Base-by-base conservation (phyloP, 2,329 filamentous ascomycete species). In the Exophiala calicioides region DNA sequence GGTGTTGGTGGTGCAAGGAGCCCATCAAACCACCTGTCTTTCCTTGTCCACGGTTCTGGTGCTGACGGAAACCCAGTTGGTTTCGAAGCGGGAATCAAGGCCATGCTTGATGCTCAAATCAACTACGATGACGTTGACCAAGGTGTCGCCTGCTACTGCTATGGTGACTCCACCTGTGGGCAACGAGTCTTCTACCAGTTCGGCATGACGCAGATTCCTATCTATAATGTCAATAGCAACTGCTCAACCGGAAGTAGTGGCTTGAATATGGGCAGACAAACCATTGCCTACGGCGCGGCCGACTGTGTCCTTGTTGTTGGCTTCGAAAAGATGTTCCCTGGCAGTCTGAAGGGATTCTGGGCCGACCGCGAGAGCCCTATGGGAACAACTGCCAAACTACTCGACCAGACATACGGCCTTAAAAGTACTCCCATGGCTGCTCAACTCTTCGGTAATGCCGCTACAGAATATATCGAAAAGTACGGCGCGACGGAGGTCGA, bases 181-280 rank as follows among this genome's bases (percentile, higher is more conserved):
- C 91, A 97, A 76, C 85, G 91, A 57, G 90, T 97, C 63, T 96
- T 97, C 73, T 97, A 97, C 73, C 91, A 97, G 72, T 96, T 97
- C 68, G 93, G 91, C 74, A 90, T 97, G 85, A 96, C 90, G 32
- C 79, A 86, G 64, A 96, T 97, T 60, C 91, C 91, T 62, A 89
- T 97, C 66, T 90, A 94, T 77, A 97, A 97, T 65, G 89, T 95
- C 64, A 97, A 96, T 80, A 97, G 97, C 78, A 96, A 96, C 76
- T 97, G 91, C 77, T 88, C 88, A 3, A 97, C 91, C 0, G 93
- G 91, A n/a, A 90, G 85, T 3, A 95, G 91, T 0, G 93, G 91
- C 5, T 74, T 97, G 47, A 84, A 84, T 64, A 85, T 97, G 79
- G 93, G 80, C 2, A 78, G 90, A 24, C 88, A 84, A 42, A 78